Evolutionary conservation across 495 filamentous ascomycete species (phyloP), one percentile per base, ranked within the genome.

Genomic region (Aspergillus sclerotioniger): DNA sequence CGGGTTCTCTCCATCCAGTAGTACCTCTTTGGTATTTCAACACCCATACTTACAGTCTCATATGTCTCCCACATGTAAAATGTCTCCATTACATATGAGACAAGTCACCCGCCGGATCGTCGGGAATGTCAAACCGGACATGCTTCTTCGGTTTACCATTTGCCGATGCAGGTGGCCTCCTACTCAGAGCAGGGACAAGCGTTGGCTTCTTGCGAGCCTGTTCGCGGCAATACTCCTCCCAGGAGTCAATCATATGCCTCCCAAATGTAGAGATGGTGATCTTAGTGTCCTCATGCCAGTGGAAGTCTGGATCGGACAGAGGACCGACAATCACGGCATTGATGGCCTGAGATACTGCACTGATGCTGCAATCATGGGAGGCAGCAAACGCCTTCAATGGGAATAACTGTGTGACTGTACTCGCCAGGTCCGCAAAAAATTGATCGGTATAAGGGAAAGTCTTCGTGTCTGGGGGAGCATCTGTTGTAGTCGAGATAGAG

Each of bases 341-440:
- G 15, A 68, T 47, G 3, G 62, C 67, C 8, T 60, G 32, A 4
- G 57, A 8, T 16, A 67, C 60, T 6, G 68, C 50, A 3, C 19
- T 35, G 1, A 31, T n/a, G 13, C 8, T 35, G 47, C 69, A 70
- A 6, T 45, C 21, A 25, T 68, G 59, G 13, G 25, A 15, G 8
- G 56, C 28, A 3, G 67, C 65, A 35, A 70, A 70, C 3, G 37
- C 37, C 10, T 50, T 17, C 17, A 64, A 54, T 2, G 67, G 67
- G 29, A 72, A 72, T 15, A 13, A 37, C 10, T 44, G 12, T 13
- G 25, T 41, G 15, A 70, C 60, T 0, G 46, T 55, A 0, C 31
- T 21, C 13, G 60, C 64, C 57, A 70, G 53, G 44, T 62, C 55
- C 8, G 45, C 33, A 28, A 70, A 70, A 51, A 70, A 66, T 8